Conservation (phyloP, 441 rosid species). For the Geranium incanum region DNA sequence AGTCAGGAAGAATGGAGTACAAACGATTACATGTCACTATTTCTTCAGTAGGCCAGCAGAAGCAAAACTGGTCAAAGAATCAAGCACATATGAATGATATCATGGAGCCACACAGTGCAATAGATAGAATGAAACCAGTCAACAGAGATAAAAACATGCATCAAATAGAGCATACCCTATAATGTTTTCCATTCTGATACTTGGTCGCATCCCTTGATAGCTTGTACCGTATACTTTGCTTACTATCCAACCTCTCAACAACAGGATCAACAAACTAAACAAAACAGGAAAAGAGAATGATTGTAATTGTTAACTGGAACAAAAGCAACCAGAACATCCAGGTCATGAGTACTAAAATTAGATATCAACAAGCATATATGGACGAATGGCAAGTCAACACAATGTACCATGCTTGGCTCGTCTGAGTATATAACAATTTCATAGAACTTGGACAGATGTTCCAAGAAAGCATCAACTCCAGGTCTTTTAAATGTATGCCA, state of each 20-base stretch:
- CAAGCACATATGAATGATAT: neutral
- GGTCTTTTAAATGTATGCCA: conserved; percentile 98
- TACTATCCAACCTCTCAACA: conserved; percentile 78
- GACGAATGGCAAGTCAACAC: neutral
- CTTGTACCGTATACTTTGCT: conserved; percentile 51
- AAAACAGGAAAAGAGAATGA: conserved; percentile 15
- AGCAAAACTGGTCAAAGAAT: neutral
- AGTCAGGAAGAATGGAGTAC: neutral
- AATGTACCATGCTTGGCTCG: conserved; percentile 65
- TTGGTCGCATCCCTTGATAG: conserved; percentile 75
- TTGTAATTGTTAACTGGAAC: conserved; percentile 6
- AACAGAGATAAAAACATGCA: neutral
- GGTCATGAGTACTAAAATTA: neutral
- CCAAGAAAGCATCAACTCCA: conserved; percentile 90
- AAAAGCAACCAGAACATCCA: neutral
- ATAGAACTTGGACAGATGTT: conserved; percentile 65
- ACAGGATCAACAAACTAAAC: conserved; percentile 74
- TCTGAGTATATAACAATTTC: conserved; percentile 85
- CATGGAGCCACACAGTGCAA: neutral
- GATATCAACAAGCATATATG: neutral
- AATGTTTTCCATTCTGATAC: conserved; percentile 85
- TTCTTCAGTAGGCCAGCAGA: neutral
- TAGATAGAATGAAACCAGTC: neutral
- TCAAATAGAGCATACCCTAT: conserved; percentile 43
- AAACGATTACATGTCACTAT: neutral